A percentile compares a stretch with the other conserved stretches of the same genome.
phyloP scores from a whole-genome alignment of 352 stramenopile species.

The Albugo candida region DNA sequence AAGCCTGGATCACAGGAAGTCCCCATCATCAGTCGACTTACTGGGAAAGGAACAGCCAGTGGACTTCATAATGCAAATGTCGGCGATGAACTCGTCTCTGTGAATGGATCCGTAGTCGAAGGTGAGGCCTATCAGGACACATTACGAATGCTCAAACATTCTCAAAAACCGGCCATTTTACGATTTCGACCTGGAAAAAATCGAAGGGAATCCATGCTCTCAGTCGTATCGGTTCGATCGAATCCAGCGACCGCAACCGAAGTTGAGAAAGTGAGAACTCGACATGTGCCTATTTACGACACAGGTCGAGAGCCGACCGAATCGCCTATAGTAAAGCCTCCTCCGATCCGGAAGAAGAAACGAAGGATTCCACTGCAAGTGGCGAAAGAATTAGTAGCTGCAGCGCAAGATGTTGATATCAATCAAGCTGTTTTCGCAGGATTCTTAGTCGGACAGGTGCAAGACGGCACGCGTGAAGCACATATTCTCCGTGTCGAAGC shows the following conservation, averaged over 20 bases:
- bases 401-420: conserved; percentile 50
- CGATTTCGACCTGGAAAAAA: conserved; percentile 45
- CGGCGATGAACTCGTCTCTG: conserved; percentile 64
- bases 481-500: conserved; percentile 63
- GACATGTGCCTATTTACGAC: conserved; percentile 44
- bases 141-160: conserved; percentile 74
- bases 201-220: conserved; percentile 41
- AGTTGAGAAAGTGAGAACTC: conserved; percentile 15
- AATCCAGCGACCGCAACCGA: conserved; percentile 26
- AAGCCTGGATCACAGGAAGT: conserved; percentile 60
- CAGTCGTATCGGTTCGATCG: conserved; percentile 29
- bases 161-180: conserved; percentile 58
- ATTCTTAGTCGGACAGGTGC: conserved; percentile 46
- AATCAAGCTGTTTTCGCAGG: conserved; percentile 48
- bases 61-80: conserved; percentile 67
- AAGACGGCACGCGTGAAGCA: conserved; percentile 55
- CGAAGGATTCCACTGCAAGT: conserved; percentile 55
- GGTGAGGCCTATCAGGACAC: conserved; percentile 68
- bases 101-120: conserved; percentile 67
- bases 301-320: conserved; percentile 13
- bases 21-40: conserved; percentile 66
- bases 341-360: conserved; percentile 17
- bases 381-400: conserved; percentile 55
- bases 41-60: conserved; percentile 60
- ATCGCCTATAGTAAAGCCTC: background rate